A percentile compares a stretch with the other conserved stretches of the same genome.
phyloP scores from a whole-genome alignment of 2,329 filamentous ascomycete genomes.

The Bisporella sp. region DNA sequence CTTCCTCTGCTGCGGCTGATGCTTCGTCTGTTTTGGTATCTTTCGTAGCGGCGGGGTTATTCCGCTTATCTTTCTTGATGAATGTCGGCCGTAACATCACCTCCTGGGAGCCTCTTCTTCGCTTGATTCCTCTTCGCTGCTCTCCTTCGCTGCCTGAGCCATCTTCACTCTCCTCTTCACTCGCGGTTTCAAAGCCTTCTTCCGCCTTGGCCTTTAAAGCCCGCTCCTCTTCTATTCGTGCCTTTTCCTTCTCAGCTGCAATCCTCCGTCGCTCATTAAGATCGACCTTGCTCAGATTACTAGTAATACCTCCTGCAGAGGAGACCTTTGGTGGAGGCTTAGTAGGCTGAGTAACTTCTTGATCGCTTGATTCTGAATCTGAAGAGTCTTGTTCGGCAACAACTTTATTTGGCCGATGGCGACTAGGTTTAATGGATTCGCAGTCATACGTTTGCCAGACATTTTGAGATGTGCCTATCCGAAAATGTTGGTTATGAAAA shows the following conservation, averaged over 20 bases:
- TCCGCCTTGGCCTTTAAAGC: constrained; percentile 38
- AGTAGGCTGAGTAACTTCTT: constrained; percentile 33
- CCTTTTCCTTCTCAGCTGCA: constrained; percentile 40
- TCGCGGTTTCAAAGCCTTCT: constrained; percentile 59
- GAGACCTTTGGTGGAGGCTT: constrained; percentile 50
- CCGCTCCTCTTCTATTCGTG: constrained; percentile 39
- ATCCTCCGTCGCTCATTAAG: constrained; percentile 40
- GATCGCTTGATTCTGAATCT: constrained; percentile 42
- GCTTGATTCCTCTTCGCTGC: constrained; percentile 28
- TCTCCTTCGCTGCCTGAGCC: constrained; percentile 25
- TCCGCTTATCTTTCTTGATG: constrained; percentile 50
- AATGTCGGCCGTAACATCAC: constrained; percentile 59
- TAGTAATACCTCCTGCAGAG: constrained; percentile 50
- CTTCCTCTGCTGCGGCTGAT: constrained; percentile 48
- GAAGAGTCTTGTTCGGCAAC: constrained; percentile 40
- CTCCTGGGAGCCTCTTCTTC: constrained; percentile 51
- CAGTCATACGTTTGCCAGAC: constrained; percentile 85
- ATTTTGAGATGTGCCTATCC: constrained; percentile 26
- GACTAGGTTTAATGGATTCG: constrained; percentile 73
- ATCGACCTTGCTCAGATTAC: constrained; percentile 45
- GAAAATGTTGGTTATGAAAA: too few relatives aligned
- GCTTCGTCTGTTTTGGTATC: constrained; percentile 33
- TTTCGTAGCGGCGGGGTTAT: constrained; percentile 17
- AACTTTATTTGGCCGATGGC: constrained; percentile 81
- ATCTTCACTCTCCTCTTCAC: constrained; percentile 32